These are phyloP conservation scores for Tieghemiomyces parasiticus DNA, from an alignment of 192 early-diverging fungal species.

Conservation along the genomic window DNA sequence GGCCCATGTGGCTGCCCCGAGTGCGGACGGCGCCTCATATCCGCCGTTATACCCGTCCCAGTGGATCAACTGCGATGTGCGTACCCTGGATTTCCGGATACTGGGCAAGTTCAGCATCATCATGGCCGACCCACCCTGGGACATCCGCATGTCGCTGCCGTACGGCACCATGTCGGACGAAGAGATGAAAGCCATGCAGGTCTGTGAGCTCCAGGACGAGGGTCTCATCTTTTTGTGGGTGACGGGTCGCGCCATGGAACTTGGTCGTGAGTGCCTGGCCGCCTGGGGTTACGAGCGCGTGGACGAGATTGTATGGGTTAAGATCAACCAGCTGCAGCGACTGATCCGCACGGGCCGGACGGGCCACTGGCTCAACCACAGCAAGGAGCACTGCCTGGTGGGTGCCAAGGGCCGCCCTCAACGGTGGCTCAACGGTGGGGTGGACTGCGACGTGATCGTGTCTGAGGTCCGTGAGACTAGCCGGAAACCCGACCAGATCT, in stretches of 20 bases:
- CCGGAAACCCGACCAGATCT: conserved; percentile 45
- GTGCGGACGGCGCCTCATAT: not conserved
- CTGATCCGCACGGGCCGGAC: conserved; percentile 45
- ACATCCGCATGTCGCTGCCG: conserved; percentile 47
- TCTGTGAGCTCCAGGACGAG: conserved; percentile 31
- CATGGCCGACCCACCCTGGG: conserved; percentile 53
- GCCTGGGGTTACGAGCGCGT: conserved; percentile 39
- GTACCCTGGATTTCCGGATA: conserved; percentile 32
- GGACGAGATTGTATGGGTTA: conserved; percentile 49
- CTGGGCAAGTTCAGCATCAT: conserved; percentile 44
- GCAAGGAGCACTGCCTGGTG: conserved; percentile 48
- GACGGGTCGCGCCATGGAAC: conserved; percentile 47
- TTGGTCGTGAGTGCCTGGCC: conserved; percentile 33
- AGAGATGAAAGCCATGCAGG: conserved; percentile 38
- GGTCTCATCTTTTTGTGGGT: conserved; percentile 49
- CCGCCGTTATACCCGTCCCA: conserved; percentile 28
- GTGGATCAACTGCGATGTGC: conserved; percentile 47
- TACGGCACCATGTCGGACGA: conserved; percentile 54
- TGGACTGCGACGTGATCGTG: conserved; percentile 42
- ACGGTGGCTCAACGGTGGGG: conserved; percentile 19
- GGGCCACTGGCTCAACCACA: conserved; percentile 52
- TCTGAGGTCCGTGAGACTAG: conserved; percentile 44
- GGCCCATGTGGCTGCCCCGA: not conserved
- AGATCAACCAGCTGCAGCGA: conserved; percentile 43
- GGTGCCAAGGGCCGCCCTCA: conserved; percentile 34